These are phyloP conservation scores for Saccharum hybrid DNA, from an alignment of 202 grass and related monocot species.

Conservation along the genomic window DNA sequence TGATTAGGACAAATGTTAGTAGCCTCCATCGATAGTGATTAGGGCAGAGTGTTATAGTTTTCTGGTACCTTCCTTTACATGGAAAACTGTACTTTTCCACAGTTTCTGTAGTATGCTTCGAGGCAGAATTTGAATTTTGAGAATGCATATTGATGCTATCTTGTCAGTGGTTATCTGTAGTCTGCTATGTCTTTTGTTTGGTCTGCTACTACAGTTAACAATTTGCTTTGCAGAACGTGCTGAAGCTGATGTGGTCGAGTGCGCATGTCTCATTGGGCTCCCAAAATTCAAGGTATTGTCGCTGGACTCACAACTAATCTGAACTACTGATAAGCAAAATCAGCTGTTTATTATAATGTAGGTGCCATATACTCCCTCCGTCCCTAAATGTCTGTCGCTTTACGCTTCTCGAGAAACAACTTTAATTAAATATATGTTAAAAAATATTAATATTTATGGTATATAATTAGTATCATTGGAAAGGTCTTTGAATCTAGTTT, in stretches of 20 bases:
- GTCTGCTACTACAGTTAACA: constrained; percentile 26
- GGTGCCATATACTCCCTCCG: too few relatives aligned
- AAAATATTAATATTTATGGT: too few relatives aligned
- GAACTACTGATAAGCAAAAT: background rate
- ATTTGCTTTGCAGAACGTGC: constrained; percentile 66
- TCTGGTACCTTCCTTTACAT: background rate
- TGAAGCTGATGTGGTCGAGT: constrained; percentile 80
- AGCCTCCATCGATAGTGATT: constrained; percentile 35
- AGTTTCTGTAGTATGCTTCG: background rate
- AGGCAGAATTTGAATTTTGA: constrained; percentile 45
- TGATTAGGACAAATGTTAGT: constrained; percentile 21
- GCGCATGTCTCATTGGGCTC: constrained; percentile 80
- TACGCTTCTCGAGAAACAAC: too few relatives aligned
- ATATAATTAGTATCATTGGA: too few relatives aligned
- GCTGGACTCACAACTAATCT: background rate
- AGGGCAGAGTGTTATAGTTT: background rate
- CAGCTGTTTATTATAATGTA: background rate
- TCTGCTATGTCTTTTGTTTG: constrained; percentile 1
- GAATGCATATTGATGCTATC: constrained; percentile 28
- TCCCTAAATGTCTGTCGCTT: too few relatives aligned
- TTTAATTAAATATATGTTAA: too few relatives aligned
- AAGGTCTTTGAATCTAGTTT: too few relatives aligned
- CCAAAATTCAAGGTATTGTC: constrained; percentile 82
- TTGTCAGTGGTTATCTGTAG: background rate
- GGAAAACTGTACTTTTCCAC: background rate